Conservation (phyloP, 768 basidiomycete genomes). For the Tulasnella sp. region DNA sequence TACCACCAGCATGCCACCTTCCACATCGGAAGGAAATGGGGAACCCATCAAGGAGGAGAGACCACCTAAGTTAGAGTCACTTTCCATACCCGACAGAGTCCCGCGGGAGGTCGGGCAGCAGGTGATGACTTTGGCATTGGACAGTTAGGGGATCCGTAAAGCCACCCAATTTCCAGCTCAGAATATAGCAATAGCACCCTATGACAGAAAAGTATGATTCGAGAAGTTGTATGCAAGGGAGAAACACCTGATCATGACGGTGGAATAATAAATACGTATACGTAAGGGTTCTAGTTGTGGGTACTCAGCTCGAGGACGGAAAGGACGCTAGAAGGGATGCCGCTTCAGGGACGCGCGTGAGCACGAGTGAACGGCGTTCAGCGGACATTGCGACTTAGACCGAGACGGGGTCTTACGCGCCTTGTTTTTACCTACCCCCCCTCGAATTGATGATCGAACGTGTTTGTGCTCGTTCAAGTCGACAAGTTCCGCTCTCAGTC, state of each 20-base stretch:
- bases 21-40: background rate
- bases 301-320: no score
- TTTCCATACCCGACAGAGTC: background rate
- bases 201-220: no score
- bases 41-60: background rate
- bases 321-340: no score
- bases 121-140: background rate
- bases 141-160: background rate
- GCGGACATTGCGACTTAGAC: no score
- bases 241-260: background rate
- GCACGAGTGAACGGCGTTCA: no score
- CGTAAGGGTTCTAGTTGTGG: background rate
- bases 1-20: background rate
- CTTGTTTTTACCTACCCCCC: no score
- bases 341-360: no score
- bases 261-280: background rate
- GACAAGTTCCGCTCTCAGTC: no score
- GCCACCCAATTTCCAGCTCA: background rate
- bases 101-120: background rate
- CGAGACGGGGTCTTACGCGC: no score
- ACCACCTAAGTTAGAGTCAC: background rate
- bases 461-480: no score
- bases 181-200: background rate
- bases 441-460: no score
- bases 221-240: no score